Percentiles rank a stretch among this genome's conserved stretches.
Conservation (phyloP, 257 asterid genomes). For the Hygrophila difformis region DNA sequence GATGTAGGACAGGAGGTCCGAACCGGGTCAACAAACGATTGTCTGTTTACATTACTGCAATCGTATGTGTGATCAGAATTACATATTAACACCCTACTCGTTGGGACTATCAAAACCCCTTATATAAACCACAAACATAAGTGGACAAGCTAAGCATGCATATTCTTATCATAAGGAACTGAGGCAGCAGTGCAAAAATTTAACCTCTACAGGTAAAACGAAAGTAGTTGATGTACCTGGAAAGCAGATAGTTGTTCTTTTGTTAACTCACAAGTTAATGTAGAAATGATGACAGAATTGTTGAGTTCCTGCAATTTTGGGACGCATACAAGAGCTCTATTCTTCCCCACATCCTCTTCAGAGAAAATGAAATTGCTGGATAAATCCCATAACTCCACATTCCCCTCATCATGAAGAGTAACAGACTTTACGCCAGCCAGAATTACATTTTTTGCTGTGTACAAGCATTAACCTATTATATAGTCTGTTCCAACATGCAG, state of each 20-base stretch:
- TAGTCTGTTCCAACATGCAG: neutral
- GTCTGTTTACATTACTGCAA: no score
- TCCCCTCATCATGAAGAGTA: slow-evolving; percentile 38
- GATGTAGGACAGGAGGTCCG: no score
- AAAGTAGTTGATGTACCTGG: slow-evolving; percentile 19
- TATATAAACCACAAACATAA: no score
- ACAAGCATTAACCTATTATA: slow-evolving; percentile 2
- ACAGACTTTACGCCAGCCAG: slow-evolving; percentile 53
- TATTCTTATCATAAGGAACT: neutral
- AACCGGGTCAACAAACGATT: no score
- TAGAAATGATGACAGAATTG: slow-evolving; percentile 27
- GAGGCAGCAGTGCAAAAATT: neutral
- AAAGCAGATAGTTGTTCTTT: slow-evolving; percentile 30
- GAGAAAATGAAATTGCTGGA: slow-evolving; percentile 34
- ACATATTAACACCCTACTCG: no score
- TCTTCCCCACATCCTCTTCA: slow-evolving; percentile 42
- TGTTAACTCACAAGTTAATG: slow-evolving; percentile 23
- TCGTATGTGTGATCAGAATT: no score
- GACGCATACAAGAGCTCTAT: slow-evolving; percentile 34
- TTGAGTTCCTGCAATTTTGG: slow-evolving; percentile 34
- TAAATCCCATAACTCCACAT: slow-evolving; percentile 44
- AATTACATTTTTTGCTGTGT: slow-evolving; percentile 37
- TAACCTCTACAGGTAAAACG: neutral
- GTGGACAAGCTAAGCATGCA: no score
- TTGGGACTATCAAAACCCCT: no score